phyloP scores from a whole-genome alignment of 1,284 basidiomycete genomes.

The Laetiporus sulphureus region DNA sequence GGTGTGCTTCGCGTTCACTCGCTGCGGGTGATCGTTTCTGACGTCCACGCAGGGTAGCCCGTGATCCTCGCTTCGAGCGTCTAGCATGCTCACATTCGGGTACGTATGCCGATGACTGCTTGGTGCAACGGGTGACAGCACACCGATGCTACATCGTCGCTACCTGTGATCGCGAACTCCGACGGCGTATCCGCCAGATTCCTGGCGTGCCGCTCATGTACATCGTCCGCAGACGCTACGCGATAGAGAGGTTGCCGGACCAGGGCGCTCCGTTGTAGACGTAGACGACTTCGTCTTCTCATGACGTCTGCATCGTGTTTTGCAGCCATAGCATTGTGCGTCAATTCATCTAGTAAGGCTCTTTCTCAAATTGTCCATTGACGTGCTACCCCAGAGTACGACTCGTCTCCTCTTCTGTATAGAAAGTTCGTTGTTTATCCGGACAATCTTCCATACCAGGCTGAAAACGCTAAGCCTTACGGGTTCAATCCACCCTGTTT shows the following conservation, averaged over 20 bases:
- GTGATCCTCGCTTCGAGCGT: slow-evolving; percentile 95
- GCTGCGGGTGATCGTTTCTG: slow-evolving; percentile 1
- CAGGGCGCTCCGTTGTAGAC: slow-evolving; percentile 63
- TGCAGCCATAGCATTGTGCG: too few relatives aligned
- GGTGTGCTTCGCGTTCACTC: slow-evolving; percentile 39
- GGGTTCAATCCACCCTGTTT: too few relatives aligned
- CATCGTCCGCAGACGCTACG: slow-evolving; percentile 85
- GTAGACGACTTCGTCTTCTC: too few relatives aligned
- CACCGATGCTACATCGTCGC: slow-evolving; percentile 98
- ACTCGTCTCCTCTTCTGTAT: too few relatives aligned
- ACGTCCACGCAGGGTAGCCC: slow-evolving; percentile 66
- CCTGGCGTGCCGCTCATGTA: slow-evolving; percentile 97
- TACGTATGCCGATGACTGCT: slow-evolving; percentile 98
- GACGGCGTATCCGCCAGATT: slow-evolving; percentile 87
- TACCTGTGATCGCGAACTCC: slow-evolving; percentile 94
- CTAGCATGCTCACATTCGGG: slow-evolving; percentile 89
- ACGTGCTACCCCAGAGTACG: too few relatives aligned
- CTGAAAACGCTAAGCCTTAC: too few relatives aligned
- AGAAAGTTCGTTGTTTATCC: too few relatives aligned
- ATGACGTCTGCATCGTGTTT: too few relatives aligned
- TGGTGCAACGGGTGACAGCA: slow-evolving; percentile 90
- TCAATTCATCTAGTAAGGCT: too few relatives aligned
- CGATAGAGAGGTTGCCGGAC: slow-evolving; percentile 90
- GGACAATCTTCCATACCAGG: too few relatives aligned
- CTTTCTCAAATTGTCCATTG: too few relatives aligned